Percentiles rank a stretch among this genome's conserved stretches.
Conservation (phyloP, 192 early-diverging fungal genomes). For the Coemansia sp. region DNA sequence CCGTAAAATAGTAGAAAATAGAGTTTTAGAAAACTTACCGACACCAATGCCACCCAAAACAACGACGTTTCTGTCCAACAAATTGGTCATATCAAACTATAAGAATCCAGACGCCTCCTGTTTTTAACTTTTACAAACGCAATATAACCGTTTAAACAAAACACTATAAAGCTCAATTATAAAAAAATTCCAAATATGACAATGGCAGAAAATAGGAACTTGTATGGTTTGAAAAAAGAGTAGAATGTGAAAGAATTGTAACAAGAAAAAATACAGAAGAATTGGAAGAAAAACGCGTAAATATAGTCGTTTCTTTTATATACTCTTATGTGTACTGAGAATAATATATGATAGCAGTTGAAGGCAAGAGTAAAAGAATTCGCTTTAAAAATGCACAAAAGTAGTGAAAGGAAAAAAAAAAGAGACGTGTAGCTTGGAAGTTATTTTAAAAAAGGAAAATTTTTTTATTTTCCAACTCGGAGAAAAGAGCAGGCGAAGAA, state of each 20-base stretch:
- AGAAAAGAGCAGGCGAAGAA: conserved; percentile 1
- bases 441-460: neutral
- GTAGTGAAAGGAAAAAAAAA: conserved; percentile 2
- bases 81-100: conserved; percentile 10
- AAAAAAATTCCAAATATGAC: neutral
- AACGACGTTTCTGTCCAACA: conserved; percentile 43
- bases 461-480: conserved; percentile 1
- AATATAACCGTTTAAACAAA: neutral
- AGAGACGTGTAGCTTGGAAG: neutral
- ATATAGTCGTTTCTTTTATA: too few species aligned
- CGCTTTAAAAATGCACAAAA: neutral
- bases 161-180: conserved; percentile 1
- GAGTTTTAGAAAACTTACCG: conserved; percentile 16
- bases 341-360: too few species aligned
- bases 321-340: too few species aligned
- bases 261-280: too few species aligned
- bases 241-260: too few species aligned
- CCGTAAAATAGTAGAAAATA: neutral
- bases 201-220: too few species aligned
- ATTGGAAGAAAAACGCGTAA: too few species aligned
- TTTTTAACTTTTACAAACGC: neutral
- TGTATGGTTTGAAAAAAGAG: neutral
- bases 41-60: conserved; percentile 41
- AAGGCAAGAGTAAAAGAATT: neutral
- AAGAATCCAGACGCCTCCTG: neutral